phyloP scores from a whole-genome alignment of 169 alveolate species.

The Eimeria acervulina region DNA sequence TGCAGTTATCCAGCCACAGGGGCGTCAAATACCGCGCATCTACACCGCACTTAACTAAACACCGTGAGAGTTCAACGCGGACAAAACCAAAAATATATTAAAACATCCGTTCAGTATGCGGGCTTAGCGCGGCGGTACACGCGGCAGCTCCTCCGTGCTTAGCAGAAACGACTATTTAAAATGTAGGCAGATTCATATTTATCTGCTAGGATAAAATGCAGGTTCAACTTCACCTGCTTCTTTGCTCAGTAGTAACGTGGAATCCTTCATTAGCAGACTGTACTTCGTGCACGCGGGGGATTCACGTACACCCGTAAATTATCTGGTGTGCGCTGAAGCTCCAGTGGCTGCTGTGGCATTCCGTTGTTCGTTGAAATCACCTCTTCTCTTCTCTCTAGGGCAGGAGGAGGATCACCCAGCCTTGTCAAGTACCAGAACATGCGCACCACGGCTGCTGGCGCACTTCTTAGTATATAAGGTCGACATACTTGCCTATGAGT shows the following conservation, averaged over 20 bases:
- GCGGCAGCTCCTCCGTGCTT: too few species aligned
- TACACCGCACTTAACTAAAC: too few species aligned
- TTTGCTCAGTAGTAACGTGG: too few species aligned
- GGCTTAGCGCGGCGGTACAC: too few species aligned
- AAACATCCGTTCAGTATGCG: too few species aligned
- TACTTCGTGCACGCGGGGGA: neutral
- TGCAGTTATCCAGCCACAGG: neutral
- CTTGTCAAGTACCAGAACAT: neutral
- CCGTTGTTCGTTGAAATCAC: neutral
- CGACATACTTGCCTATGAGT: neutral
- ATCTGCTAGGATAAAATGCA: too few species aligned
- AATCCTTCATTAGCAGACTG: too few species aligned
- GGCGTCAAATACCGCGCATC: too few species aligned
- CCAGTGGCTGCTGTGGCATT: neutral
- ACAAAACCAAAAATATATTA: too few species aligned
- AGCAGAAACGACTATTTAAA: too few species aligned
- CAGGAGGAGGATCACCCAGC: neutral
- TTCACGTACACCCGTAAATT: neutral
- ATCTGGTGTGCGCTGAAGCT: neutral
- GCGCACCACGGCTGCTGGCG: neutral
- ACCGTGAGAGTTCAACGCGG: too few species aligned
- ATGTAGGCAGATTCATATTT: too few species aligned
- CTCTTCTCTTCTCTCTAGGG: neutral
- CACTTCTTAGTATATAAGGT: neutral
- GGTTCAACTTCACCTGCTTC: neutral